A percentile compares a stretch with the other conserved stretches of the same genome.
These are phyloP conservation scores for Excoecaria cochinchinensis DNA, from an alignment of 345 rosid genomes.

Conservation along the genomic window DNA sequence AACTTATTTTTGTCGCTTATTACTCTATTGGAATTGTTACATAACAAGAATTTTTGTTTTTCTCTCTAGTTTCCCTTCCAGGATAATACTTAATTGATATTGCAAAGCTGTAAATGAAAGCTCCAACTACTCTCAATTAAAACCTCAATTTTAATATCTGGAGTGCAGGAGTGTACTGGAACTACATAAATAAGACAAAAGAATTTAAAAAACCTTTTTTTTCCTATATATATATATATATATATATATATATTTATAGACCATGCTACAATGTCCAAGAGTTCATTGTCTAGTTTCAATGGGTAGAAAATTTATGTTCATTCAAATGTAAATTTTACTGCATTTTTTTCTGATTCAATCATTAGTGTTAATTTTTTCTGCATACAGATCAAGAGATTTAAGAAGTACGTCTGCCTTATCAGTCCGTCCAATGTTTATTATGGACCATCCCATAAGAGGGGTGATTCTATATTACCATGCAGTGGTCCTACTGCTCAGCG, in stretches of 20 bases:
- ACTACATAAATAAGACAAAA: not conserved
- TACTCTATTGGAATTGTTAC: too few species aligned
- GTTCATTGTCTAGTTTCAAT: not conserved
- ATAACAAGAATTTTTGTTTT: too few species aligned
- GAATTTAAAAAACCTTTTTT: not conserved
- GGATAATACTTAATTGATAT: not conserved
- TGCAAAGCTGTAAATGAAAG: not conserved
- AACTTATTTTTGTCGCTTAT: too few species aligned
- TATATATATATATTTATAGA: too few species aligned
- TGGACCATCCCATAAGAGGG: slow-evolving; percentile 29
- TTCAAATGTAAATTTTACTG: not conserved
- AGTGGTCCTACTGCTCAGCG: slow-evolving; percentile 7
- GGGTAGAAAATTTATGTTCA: not conserved
- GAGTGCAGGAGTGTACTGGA: not conserved
- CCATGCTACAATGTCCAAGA: not conserved
- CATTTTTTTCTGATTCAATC: not conserved
- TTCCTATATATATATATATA: too few species aligned
- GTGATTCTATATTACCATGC: not conserved
- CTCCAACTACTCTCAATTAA: not conserved
- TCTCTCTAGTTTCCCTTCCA: too few species aligned
- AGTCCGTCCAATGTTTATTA: slow-evolving; percentile 1
- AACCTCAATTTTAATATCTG: not conserved
- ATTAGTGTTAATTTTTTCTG: not conserved
- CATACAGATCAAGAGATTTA: slow-evolving; percentile 25
- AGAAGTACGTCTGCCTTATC: slow-evolving; percentile 10